Evolutionary conservation across 306 rosid genomes (phyloP).

Genomic region (Glycyrrhiza uralensis): DNA sequence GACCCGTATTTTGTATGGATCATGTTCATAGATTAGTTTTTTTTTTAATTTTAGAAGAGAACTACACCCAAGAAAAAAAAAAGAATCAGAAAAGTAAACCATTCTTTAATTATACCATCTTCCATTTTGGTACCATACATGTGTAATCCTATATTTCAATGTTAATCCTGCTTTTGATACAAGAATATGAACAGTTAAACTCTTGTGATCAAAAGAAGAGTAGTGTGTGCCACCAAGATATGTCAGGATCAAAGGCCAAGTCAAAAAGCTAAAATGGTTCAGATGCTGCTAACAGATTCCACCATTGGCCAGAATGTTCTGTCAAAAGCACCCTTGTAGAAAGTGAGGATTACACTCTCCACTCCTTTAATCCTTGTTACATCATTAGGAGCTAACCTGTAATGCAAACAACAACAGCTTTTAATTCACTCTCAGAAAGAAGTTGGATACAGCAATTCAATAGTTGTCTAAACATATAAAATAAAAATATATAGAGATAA

Average conservation of each 20-base stretch:
- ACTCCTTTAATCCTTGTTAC: slow-evolving; percentile 14
- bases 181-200: slow-evolving; percentile 14
- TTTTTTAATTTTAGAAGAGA: too few relatives aligned
- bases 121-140: slow-evolving; percentile 23
- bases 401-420: background rate
- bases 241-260: slow-evolving; percentile 6
- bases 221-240: slow-evolving; percentile 4
- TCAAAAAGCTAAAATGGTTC: slow-evolving; percentile 17
- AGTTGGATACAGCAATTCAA: background rate
- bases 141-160: slow-evolving; percentile 14
- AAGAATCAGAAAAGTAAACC: background rate
- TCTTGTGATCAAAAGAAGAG: slow-evolving; percentile 12
- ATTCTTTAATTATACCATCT: slow-evolving; percentile 7
- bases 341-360: slow-evolving; percentile 4
- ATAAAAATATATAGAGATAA: background rate
- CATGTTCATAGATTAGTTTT: too few relatives aligned
- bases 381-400: background rate
- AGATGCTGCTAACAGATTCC: background rate
- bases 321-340: slow-evolving; percentile 15
- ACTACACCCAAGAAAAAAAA: background rate
- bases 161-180: slow-evolving; percentile 3
- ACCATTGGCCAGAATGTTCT: slow-evolving; percentile 1
- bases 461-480: background rate
- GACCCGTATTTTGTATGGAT: too few relatives aligned
- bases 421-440: background rate